Evolutionary conservation across 2,329 filamentous ascomycete genomes (phyloP).

Genomic region (Xylaria sp.): DNA sequence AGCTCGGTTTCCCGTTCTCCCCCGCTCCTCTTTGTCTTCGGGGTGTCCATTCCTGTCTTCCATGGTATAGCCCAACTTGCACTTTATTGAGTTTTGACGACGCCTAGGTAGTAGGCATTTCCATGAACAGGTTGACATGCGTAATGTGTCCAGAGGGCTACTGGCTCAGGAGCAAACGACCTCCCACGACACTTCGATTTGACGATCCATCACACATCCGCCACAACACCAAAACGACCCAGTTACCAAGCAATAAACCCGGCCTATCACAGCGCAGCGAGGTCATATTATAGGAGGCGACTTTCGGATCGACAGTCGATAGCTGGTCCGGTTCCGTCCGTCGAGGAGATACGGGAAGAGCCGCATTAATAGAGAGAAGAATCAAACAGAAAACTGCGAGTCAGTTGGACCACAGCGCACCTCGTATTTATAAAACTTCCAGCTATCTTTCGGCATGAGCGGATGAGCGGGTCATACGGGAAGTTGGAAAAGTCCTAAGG

Average conservation of each 20-base stretch:
- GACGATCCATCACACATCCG: neutral
- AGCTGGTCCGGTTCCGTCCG: neutral
- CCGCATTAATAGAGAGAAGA: neutral
- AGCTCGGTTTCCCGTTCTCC: neutral
- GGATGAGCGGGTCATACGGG: conserved; percentile 4
- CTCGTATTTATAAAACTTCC: neutral
- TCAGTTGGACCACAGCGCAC: neutral
- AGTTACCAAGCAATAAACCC: neutral
- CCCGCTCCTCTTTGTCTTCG: neutral
- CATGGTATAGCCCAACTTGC: neutral
- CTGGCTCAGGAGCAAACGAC: neutral
- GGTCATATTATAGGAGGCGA: neutral
- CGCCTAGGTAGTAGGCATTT: neutral
- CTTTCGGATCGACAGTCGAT: neutral
- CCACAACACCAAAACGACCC: neutral
- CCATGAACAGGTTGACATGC: neutral
- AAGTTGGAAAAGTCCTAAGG: neutral
- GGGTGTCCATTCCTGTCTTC: neutral
- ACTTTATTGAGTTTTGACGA: neutral
- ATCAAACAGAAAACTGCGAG: neutral
- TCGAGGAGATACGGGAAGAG: neutral
- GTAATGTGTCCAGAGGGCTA: neutral
- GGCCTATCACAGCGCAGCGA: neutral
- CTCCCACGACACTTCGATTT: neutral
- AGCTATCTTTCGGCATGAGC: neutral